Evolutionary conservation across 306 rosid species (phyloP).

Genomic region (Begonia masoniana): DNA sequence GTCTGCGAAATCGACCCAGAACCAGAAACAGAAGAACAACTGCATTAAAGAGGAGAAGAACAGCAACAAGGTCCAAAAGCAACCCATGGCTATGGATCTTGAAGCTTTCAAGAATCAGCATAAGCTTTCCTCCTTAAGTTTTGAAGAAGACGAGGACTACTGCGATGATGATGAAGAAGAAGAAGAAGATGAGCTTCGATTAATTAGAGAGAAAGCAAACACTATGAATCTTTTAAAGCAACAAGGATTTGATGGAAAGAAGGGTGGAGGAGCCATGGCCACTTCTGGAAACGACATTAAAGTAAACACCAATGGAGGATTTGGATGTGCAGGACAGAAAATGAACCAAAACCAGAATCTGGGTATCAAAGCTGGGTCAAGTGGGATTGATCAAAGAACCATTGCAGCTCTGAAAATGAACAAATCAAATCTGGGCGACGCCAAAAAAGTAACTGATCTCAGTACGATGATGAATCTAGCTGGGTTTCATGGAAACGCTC

Average conservation of each 20-base stretch:
- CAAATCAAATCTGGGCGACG: slow-evolving; percentile 36
- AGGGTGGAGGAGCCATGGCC: slow-evolving; percentile 24
- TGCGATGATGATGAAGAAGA: slow-evolving; percentile 27
- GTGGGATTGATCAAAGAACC: slow-evolving; percentile 45
- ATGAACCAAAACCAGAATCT: slow-evolving; percentile 28
- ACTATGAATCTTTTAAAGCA: slow-evolving; percentile 41
- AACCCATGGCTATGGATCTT: no score
- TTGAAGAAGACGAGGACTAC: slow-evolving; percentile 33
- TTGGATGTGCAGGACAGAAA: slow-evolving; percentile 30
- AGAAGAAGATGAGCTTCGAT: slow-evolving; percentile 29
- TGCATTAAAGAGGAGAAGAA: slow-evolving; percentile 29
- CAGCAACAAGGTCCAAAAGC: slow-evolving; percentile 35
- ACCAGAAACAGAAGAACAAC: slow-evolving; percentile 51
- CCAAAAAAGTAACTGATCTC: slow-evolving; percentile 38
- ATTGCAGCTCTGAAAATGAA: slow-evolving; percentile 51
- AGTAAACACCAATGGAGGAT: no score
- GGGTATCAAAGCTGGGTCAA: slow-evolving; percentile 23
- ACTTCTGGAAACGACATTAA: slow-evolving; percentile 4
- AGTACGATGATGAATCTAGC: slow-evolving; percentile 65
- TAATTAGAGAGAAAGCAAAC: slow-evolving; percentile 39
- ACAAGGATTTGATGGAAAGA: slow-evolving; percentile 35
- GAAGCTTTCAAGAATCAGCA: slow-evolving; percentile 5
- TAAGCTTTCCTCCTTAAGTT: slow-evolving; percentile 29
- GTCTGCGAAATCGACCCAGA: slow-evolving; percentile 44
- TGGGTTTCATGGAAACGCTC: slow-evolving; percentile 47